Conservation (phyloP, 192 early-diverging fungal species). For the Phycomyces blakesleeanus region DNA sequence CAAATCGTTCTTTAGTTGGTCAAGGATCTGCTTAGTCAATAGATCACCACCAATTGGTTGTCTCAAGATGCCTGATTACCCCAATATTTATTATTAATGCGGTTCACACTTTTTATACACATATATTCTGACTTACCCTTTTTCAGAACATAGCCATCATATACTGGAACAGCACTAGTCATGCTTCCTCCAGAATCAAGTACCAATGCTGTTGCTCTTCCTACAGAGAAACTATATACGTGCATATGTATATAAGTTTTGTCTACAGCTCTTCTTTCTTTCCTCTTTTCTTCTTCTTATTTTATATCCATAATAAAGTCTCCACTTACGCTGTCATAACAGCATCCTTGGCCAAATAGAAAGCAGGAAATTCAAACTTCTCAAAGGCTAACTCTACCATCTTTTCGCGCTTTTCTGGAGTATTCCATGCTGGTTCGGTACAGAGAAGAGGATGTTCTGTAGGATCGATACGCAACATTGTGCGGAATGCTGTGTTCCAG, state of each 20-base stretch:
- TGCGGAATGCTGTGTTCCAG: constrained; percentile 81
- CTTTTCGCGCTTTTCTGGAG: constrained; percentile 78
- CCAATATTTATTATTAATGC: not conserved
- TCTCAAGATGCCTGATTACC: constrained; percentile 46
- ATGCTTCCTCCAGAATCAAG: constrained; percentile 87
- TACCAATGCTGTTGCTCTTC: constrained; percentile 83
- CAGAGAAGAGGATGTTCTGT: constrained; percentile 89
- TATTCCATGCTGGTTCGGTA: constrained; percentile 91
- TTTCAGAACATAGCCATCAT: constrained; percentile 93
- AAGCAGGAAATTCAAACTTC: constrained; percentile 85
- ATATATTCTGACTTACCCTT: constrained; percentile 56
- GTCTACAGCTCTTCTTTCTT: not conserved
- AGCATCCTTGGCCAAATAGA: constrained; percentile 88
- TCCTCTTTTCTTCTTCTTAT: no score
- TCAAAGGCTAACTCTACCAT: constrained; percentile 94
- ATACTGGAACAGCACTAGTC: constrained; percentile 92
- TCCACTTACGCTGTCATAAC: constrained; percentile 82
- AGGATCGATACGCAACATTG: constrained; percentile 68
- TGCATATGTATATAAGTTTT: constrained; percentile 3
- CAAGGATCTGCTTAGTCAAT: constrained; percentile 71
- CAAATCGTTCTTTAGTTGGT: constrained; percentile 54
- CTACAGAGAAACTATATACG: constrained; percentile 75
- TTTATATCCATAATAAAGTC: not conserved
- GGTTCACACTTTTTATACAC: not conserved
- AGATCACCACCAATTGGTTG: constrained; percentile 81